Evolutionary conservation across 345 rosid species (phyloP), one percentile per base, ranked within the genome.

Genomic region (Arabidopsis suecica): DNA sequence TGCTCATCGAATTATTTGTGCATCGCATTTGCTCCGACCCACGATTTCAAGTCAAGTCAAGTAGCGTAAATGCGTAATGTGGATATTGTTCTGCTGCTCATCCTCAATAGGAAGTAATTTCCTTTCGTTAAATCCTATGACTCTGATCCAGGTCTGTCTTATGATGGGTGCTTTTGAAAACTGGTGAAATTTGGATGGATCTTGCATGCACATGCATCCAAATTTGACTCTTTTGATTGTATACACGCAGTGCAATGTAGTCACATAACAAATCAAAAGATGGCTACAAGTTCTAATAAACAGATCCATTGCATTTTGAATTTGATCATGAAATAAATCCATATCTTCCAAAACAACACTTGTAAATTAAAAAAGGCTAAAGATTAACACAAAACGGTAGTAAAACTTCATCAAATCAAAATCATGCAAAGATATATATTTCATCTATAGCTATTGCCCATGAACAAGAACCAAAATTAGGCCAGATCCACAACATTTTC

Each of bases 401-500:
- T 23, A 73, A 40, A 62, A 51, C 51, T 55, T 28, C 49, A 51
- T 51, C 61, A 67, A 18, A 38, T 41, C 41, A 55, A 55, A 56
- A 69, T 55, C 65, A 69, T 69, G 8, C 74, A 70, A 59, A 13
- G 45, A 67, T 23, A 66, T 32, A 61, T 54, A 25, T 51, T 34
- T 60, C 23, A 36, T 47, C 67, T 59, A 60, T 68, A 67, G 59
- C 25, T 66, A 57, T 22, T 45, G 54, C 48, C 58, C 16, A 65
- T 3, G 10, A 56, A 50, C 5, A 12, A 5, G 7, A 9, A 65
- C 32, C 30, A 55, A 65, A 64, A 32, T 51, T 9, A 65, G 33
- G 11, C 9, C n/a, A 69, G 41, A 74, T 65, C 60, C 72, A 74
- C 78, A 68, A 44, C 18, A 7, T 14, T 56, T 74, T 74, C 53